Evolutionary conservation across 2,329 filamentous ascomycete species (phyloP), one percentile per base, ranked within the genome.

Genomic region (Cordyceps fumosorosea): DNA sequence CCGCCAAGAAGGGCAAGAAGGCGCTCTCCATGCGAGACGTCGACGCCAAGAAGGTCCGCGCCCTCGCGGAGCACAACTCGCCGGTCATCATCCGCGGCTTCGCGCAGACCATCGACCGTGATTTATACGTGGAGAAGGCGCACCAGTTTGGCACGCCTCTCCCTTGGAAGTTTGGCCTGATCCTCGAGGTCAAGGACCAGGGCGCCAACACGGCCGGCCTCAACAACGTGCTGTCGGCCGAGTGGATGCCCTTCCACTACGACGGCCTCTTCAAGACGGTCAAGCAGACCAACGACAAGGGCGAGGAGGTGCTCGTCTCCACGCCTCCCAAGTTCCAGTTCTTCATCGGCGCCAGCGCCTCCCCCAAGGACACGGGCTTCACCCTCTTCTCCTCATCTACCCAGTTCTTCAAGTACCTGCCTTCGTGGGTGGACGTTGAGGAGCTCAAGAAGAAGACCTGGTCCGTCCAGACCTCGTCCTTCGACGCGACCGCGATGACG

Each of bases 171-270:
- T 84, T 83, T 58, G 83, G 80, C 0, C 68, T 81, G 0, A 69
- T 82, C 2, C 74, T 81, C 1, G 78, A 82, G 57, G 79, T 83
- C 45, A 81, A 81, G 64, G 81, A 83, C 64, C 72, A 73, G 1
- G 80, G 78, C 0, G 68, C 70, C 1, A 73, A 79, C 6, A 74
- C 76, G 0, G 70, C 74, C 12, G 75, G 78, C 0, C 69, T 78
- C 22, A 84, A 84, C 64, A 84, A 83, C 47, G 80, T 84, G 3
- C 73, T 82, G 2, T 82, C 79, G 0, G 75, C 77, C 1, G 81
- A 84, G 63, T 78, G 78, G 64, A 83, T 84, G 81, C 82, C 83
- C 0, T 82, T 83, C 69, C 82, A 85, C 65, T 85, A 78, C 44
- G 82, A 85, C 56, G 83, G 82, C 0, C 70, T 84, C 32, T 85